Conservation (phyloP, 805 yeast species). For the Yarrowia sp. region DNA sequence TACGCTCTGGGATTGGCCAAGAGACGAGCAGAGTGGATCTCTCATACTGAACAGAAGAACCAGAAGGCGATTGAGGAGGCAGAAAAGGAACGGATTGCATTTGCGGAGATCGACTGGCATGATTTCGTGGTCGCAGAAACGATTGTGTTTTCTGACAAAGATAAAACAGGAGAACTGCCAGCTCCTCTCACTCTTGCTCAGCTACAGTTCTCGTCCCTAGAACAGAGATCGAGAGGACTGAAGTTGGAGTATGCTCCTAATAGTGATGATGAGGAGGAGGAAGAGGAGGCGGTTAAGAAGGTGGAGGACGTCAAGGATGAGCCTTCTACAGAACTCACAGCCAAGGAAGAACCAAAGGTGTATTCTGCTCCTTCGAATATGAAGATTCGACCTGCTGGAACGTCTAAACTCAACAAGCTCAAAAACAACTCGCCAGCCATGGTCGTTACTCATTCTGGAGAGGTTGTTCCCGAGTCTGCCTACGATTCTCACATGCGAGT, state of each 20-base stretch:
- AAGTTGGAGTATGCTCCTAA: slow-evolving; percentile 43
- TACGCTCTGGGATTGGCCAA: slow-evolving; percentile 58
- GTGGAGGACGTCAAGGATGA: slow-evolving; percentile 42
- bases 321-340: slow-evolving; percentile 42
- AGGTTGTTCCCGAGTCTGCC: slow-evolving; percentile 69
- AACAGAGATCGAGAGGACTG: slow-evolving; percentile 55
- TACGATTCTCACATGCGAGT: slow-evolving; percentile 72
- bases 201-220: slow-evolving; percentile 66
- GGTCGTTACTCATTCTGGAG: slow-evolving; percentile 64
- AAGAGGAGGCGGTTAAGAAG: not conserved
- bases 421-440: slow-evolving; percentile 43
- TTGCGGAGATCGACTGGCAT: slow-evolving; percentile 86
- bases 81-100: slow-evolving; percentile 58
- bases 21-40: slow-evolving; percentile 62
- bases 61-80: slow-evolving; percentile 51
- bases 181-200: slow-evolving; percentile 63
- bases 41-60: slow-evolving; percentile 50
- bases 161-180: slow-evolving; percentile 57
- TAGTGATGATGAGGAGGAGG: slow-evolving; percentile 23
- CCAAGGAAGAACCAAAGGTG: slow-evolving; percentile 37
- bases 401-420: slow-evolving; percentile 59
- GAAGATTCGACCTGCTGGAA: slow-evolving; percentile 75
- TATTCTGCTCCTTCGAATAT: slow-evolving; percentile 47
- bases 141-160: slow-evolving; percentile 64
- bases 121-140: slow-evolving; percentile 77